Evolutionary conservation across 2,329 filamentous ascomycete genomes (phyloP).

Genomic region (Paraphaeosphaeria minitans): DNA sequence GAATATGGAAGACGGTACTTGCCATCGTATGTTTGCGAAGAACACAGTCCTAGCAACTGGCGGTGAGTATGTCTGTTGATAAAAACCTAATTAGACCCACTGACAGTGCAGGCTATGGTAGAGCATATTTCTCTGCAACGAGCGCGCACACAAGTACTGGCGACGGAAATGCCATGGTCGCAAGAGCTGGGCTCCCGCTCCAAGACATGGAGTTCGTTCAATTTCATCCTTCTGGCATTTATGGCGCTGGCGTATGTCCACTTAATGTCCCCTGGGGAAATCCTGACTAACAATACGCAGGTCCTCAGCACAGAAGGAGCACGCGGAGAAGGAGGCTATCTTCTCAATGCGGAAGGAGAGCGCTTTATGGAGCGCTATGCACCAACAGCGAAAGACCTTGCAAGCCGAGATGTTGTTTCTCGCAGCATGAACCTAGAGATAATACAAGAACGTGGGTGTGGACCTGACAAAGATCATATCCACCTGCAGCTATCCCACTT

Average conservation of each 20-base stretch:
- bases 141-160: slow-evolving; percentile 57
- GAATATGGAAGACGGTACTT: slow-evolving; percentile 57
- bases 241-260: slow-evolving; percentile 52
- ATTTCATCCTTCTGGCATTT: slow-evolving; percentile 58
- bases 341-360: slow-evolving; percentile 56
- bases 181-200: slow-evolving; percentile 55
- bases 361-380: slow-evolving; percentile 60
- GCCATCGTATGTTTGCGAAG: slow-evolving; percentile 55
- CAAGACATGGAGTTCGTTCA: slow-evolving; percentile 60
- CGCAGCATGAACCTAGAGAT: slow-evolving; percentile 58
- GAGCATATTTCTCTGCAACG: slow-evolving; percentile 57
- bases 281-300: slow-evolving; percentile 16
- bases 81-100: neutral
- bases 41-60: slow-evolving; percentile 57
- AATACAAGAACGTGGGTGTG: slow-evolving; percentile 53
- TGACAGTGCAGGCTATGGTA: slow-evolving; percentile 49
- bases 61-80: slow-evolving; percentile 26
- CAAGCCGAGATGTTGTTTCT: slow-evolving; percentile 55
- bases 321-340: slow-evolving; percentile 56
- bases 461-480: slow-evolving; percentile 55
- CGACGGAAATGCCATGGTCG: slow-evolving; percentile 57
- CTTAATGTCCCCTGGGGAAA: neutral
- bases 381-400: slow-evolving; percentile 57
- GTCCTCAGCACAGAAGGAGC: slow-evolving; percentile 57
- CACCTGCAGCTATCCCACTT: slow-evolving; percentile 56